phyloP scores from a whole-genome alignment of 305 asterid genomes.

The Galium porrigens region DNA sequence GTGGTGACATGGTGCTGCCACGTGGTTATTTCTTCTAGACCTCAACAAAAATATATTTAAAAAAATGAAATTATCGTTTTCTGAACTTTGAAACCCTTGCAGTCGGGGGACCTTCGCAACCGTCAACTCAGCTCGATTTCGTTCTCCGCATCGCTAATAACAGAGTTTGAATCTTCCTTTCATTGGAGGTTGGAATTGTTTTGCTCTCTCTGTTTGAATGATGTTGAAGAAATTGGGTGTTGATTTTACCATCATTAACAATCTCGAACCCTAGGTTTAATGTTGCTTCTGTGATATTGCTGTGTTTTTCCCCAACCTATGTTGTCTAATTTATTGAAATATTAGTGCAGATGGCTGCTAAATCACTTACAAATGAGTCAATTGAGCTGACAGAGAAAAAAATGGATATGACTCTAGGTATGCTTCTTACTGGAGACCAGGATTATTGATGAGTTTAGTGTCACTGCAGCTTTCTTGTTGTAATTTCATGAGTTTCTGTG shows the following conservation, averaged over 20 bases:
- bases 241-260: neutral
- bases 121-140: neutral
- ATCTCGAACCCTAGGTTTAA: constrained; percentile 3
- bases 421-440: constrained; percentile 4
- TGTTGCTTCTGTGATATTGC: neutral
- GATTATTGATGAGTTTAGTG: neutral
- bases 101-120: neutral
- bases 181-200: neutral
- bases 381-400: constrained; percentile 84
- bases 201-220: neutral
- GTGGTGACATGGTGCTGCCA: too few relatives aligned
- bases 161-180: constrained; percentile 1
- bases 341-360: constrained; percentile 44
- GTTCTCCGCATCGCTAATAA: neutral
- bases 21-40: too few relatives aligned
- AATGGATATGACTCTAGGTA: constrained; percentile 82
- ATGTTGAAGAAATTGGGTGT: neutral
- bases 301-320: neutral
- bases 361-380: constrained; percentile 44
- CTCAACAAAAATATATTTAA: too few relatives aligned
- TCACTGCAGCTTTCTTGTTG: neutral
- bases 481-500: constrained; percentile 10
- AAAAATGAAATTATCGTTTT: too few relatives aligned
- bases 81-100: constrained; percentile 6
- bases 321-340: neutral